Base-by-base conservation (phyloP, 345 rosid genomes). In the Pistacia atlantica region DNA sequence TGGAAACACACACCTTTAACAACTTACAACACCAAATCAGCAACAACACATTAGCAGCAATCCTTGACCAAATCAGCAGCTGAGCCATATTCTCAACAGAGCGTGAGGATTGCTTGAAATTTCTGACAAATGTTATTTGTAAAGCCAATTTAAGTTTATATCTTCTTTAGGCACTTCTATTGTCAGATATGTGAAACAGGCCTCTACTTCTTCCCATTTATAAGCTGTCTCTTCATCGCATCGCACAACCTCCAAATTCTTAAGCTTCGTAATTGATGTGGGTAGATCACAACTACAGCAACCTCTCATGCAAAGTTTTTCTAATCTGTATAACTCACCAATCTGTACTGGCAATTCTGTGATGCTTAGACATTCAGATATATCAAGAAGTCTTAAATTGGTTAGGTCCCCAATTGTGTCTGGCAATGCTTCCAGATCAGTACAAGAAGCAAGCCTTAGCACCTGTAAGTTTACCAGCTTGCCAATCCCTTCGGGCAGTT, bases 391-490 rank as follows among this genome's bases (percentile, higher is more conserved):
- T 28, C 17, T 66, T 63, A 88, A 72, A 13, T 37, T 61, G 1
- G 20, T 22, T 33, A 91, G 89, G 72, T 46, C 67, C 25, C 71
- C 82, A 11, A 74, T 82, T 0, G 84, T 74, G 77, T 83, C 85
- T 7, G 90, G 92, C 28, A 90, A 69, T 56, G 57, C 82, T 1
- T 63, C 9, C 69, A 90, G 82, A 22, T 58, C 63, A n/a, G 72
- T 84, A 55, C 92, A 91, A 13, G 89, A 82, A 62, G 74, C 22
- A 48, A 91, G 72, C 75, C 91, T 82, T 48, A 86, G 64, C 59
- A 54, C 51, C 74, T 88, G 71, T 0, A 91, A 64, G n/a, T 81
- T 82, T 3, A n/a, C 55, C 76, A 88, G 63, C 49, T 83, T 85
- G 5, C 83, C 84, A 0, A 89, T 81, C 59, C 52, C 72, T 33